Conservation (phyloP, 345 rosid genomes). For the Litchi chinensis region DNA sequence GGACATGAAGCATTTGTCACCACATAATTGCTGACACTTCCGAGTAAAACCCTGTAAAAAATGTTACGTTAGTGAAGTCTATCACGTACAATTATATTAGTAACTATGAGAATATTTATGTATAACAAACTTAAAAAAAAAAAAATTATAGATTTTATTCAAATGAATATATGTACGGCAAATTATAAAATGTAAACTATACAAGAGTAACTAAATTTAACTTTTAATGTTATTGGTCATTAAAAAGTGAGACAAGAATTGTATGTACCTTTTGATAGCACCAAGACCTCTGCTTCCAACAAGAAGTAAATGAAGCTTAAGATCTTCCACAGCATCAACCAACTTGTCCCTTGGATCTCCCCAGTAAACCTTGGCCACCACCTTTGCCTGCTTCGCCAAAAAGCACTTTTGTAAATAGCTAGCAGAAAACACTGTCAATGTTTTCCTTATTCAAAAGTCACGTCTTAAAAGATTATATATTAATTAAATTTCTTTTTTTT, state of each 20-base stretch:
- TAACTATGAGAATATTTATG: too few species aligned
- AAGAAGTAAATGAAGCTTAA: slow-evolving; percentile 49
- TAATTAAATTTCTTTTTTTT: too few species aligned
- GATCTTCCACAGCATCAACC: slow-evolving; percentile 49
- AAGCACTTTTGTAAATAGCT: neutral
- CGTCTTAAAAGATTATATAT: too few species aligned
- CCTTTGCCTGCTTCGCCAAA: slow-evolving; percentile 39
- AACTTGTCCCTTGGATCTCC: slow-evolving; percentile 65
- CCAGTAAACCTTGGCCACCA: slow-evolving; percentile 60
- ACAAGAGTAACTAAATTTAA: too few species aligned
- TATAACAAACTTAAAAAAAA: neutral
- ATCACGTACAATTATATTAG: too few species aligned
- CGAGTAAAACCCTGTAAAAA: slow-evolving; percentile 60
- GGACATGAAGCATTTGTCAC: slow-evolving; percentile 75
- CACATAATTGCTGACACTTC: slow-evolving; percentile 79
- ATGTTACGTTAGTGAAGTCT: too few species aligned
- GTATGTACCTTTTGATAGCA: slow-evolving; percentile 43
- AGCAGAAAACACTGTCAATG: neutral
- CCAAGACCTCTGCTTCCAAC: slow-evolving; percentile 64
- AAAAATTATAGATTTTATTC: neutral
- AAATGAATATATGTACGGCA: too few species aligned
- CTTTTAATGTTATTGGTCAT: neutral
- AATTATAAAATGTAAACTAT: too few species aligned
- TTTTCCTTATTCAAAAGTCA: too few species aligned
- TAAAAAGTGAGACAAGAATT: neutral